A percentile compares a stretch with the other conserved stretches of the same genome.
Evolutionary conservation across 2,329 filamentous ascomycete species (phyloP).

Genomic region (Pseudogymnoascus verrucosus): DNA sequence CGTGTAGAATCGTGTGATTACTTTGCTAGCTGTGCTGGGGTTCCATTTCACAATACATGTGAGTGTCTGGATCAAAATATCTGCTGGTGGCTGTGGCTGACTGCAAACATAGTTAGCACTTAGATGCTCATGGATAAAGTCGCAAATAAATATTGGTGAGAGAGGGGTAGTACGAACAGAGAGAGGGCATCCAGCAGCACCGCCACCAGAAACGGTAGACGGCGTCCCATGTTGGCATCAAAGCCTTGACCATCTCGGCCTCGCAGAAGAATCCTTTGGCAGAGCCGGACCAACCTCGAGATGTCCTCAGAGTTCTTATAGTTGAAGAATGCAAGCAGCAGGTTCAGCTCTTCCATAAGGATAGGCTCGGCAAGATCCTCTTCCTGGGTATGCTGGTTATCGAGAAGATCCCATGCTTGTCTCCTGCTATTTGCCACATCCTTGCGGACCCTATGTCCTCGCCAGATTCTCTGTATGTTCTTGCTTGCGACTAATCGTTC

Average conservation of each 20-base stretch:
- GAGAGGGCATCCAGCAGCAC: not conserved
- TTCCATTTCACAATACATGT: constrained; percentile 1
- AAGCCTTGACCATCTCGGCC: not conserved
- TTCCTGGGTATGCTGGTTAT: constrained; percentile 32
- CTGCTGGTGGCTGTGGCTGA: not conserved
- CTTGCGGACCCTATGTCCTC: constrained; percentile 61
- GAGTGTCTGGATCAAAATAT: not conserved
- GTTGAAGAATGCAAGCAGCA: constrained; percentile 45
- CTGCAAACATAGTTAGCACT: not conserved
- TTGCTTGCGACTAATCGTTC: constrained; percentile 66
- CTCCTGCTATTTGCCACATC: constrained; percentile 50
- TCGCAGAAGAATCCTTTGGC: constrained; percentile 33
- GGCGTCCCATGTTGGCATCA: not conserved
- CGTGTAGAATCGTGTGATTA: not conserved
- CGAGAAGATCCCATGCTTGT: constrained; percentile 53
- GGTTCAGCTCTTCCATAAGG: constrained; percentile 35
- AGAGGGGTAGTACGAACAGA: not conserved
- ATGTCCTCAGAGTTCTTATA: constrained; percentile 38
- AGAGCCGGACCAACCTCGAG: constrained; percentile 38
- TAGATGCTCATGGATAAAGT: not conserved
- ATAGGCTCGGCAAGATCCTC: constrained; percentile 28
- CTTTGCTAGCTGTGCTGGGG: not conserved
- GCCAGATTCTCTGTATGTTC: constrained; percentile 72
- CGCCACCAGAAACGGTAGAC: not conserved
- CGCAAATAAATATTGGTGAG: not conserved